phyloP scores from a whole-genome alignment of 176 grass and related monocot genomes.

The Aegilops longissima region DNA sequence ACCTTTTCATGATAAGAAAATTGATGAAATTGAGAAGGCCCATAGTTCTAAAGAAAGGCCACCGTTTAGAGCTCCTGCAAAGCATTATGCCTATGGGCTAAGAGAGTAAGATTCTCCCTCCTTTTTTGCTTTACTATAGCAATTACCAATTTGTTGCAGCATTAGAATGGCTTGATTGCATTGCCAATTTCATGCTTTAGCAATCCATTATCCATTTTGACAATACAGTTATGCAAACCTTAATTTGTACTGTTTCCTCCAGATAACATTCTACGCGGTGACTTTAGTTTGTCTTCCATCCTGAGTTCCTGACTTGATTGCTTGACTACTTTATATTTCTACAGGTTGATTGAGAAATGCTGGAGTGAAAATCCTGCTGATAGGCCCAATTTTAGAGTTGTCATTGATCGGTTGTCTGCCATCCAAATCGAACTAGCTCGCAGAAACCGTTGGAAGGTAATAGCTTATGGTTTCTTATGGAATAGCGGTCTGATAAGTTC shows the following conservation, averaged over 20 bases:
- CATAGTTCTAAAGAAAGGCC: slow-evolving; percentile 91
- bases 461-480: background rate
- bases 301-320: background rate
- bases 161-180: slow-evolving; percentile 9
- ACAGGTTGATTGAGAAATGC: slow-evolving; percentile 90
- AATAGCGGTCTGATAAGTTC: background rate
- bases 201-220: background rate
- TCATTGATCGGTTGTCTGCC: slow-evolving; percentile 55
- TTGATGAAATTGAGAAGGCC: slow-evolving; percentile 73
- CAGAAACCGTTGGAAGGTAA: slow-evolving; percentile 84
- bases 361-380: slow-evolving; percentile 86
- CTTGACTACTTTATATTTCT: background rate
- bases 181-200: background rate
- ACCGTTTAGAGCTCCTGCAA: slow-evolving; percentile 64
- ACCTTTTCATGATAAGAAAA: slow-evolving; percentile 71
- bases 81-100: slow-evolving; percentile 66
- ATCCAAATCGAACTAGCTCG: slow-evolving; percentile 62
- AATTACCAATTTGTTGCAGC: slow-evolving; percentile 7
- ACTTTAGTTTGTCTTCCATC: slow-evolving; percentile 15
- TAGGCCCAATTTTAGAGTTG: slow-evolving; percentile 73
- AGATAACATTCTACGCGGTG: background rate
- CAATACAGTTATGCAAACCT: slow-evolving; percentile 3
- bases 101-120: slow-evolving; percentile 59
- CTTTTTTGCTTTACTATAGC: background rate
- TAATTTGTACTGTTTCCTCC: background rate